Evolutionary conservation across 805 yeast genomes (phyloP).

Genomic region (Ogataea chonburiensis): DNA sequence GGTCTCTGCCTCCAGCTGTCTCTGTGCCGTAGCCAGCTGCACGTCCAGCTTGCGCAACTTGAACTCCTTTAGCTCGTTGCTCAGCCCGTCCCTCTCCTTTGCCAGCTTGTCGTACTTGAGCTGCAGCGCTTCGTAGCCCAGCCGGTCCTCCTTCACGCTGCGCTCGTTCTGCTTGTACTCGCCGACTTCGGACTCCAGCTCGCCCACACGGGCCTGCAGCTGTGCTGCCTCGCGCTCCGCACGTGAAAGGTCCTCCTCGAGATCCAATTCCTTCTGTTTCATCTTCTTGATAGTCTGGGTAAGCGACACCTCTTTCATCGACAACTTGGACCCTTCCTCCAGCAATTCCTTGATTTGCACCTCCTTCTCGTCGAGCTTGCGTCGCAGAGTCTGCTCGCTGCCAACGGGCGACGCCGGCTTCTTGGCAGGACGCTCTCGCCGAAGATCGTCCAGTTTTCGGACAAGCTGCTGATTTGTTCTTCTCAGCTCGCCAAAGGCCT

Average conservation of each 20-base stretch:
- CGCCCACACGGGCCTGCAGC: slow-evolving; percentile 29
- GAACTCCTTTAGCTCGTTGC: slow-evolving; percentile 33
- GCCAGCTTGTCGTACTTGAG: slow-evolving; percentile 25
- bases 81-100: slow-evolving; percentile 25
- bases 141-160: slow-evolving; percentile 34
- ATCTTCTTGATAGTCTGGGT: slow-evolving; percentile 66
- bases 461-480: slow-evolving; percentile 13
- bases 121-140: slow-evolving; percentile 24
- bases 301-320: slow-evolving; percentile 67
- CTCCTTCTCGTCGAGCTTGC: slow-evolving; percentile 49
- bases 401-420: slow-evolving; percentile 10
- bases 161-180: slow-evolving; percentile 22
- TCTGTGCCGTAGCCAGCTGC: slow-evolving; percentile 33
- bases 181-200: slow-evolving; percentile 31
- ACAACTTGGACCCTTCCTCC: slow-evolving; percentile 73
- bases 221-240: slow-evolving; percentile 29
- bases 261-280: slow-evolving; percentile 42
- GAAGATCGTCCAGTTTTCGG: slow-evolving; percentile 31
- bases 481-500: slow-evolving; percentile 7
- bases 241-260: slow-evolving; percentile 36
- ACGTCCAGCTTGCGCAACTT: slow-evolving; percentile 36
- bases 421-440: slow-evolving; percentile 22
- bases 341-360: slow-evolving; percentile 61
- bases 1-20: slow-evolving; percentile 37
- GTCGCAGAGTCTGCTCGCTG: slow-evolving; percentile 24